A percentile compares a stretch with the other conserved stretches of the same genome.
These are phyloP conservation scores for Vigna angularis DNA, from an alignment of 306 rosid genomes.

Conservation along the genomic window DNA sequence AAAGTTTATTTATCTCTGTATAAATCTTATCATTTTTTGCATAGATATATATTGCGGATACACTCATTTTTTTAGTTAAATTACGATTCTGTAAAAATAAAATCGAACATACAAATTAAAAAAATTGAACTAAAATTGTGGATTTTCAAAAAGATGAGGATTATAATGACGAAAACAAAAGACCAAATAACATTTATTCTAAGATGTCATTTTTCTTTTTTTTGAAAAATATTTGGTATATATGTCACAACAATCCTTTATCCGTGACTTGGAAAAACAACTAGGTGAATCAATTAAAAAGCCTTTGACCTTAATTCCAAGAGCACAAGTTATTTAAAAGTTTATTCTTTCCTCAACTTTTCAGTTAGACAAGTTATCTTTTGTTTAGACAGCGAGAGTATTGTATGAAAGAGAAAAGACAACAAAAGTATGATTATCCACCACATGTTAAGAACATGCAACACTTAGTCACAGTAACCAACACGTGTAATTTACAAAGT, in stretches of 20 bases:
- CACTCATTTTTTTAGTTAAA: no score
- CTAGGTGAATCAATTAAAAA: not conserved
- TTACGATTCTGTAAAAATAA: no score
- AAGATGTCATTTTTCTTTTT: no score
- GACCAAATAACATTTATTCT: no score
- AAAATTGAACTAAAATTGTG: no score
- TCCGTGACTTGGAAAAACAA: constrained; percentile 40
- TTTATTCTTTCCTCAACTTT: not conserved
- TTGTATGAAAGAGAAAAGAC: not conserved
- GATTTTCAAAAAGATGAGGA: no score
- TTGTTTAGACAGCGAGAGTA: not conserved
- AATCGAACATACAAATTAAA: no score
- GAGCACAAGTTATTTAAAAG: not conserved
- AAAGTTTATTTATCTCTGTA: no score
- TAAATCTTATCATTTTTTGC: no score
- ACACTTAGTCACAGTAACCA: not conserved
- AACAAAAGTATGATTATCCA: not conserved
- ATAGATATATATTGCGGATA: no score
- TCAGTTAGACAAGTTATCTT: constrained; percentile 11
- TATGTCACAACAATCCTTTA: not conserved
- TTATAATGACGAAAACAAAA: no score
- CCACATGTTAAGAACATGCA: constrained; percentile 16
- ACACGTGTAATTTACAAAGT: constrained; percentile 21
- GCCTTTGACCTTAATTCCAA: constrained; percentile 6
- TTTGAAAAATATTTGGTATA: constrained; percentile 9